Evolutionary conservation across 148 eudicot genomes (phyloP), one percentile per base, ranked within the genome.

Genomic region (Chenopodium suecicum): DNA sequence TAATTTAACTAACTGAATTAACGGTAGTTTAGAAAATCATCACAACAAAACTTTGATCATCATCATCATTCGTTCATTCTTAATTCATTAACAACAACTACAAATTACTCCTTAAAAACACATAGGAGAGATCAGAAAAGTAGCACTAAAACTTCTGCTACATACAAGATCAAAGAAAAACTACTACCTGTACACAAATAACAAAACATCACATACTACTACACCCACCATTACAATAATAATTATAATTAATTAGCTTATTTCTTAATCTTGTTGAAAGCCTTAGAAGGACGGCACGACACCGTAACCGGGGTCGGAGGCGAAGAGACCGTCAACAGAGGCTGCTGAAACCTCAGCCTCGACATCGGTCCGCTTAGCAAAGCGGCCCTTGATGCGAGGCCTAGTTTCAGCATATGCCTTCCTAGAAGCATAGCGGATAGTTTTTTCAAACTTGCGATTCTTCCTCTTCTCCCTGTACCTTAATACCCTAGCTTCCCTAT

Each of bases 391-490:
- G 87, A 94, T 91, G 73, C 94, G 85, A 7, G 97, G 98, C n/a
- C 96, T 81, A 3, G 94, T 94, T 83, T 94, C 98, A 0, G 96
- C 98, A 52, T 94, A 94, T 41, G 96, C 98, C 85, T 92, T 92
- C 41, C 96, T 83, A 9, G 98, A 94, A 1, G 98, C 94, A 70
- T 94, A 92, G 27, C 96, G 86, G 69, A 94, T 94, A 1, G 96
- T 94, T 85, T 94, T 94, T 86, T 94, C 96, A 62, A 94, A 94
- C 87, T 90, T 94, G 56, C 94, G 80, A 79, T 91, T 94, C 93
- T 92, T 94, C 62, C 93, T 86, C 86, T 94, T 94, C 88, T 94
- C 98, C 80, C 90, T 89, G 91, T 94, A 94, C 90, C 96, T 90
- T 79, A 92, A 66, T 5, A 94, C 98, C 77, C 96, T 89, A 0